Evolutionary conservation across 192 early-diverging fungal species (phyloP).

Genomic region (Backusella sp.): DNA sequence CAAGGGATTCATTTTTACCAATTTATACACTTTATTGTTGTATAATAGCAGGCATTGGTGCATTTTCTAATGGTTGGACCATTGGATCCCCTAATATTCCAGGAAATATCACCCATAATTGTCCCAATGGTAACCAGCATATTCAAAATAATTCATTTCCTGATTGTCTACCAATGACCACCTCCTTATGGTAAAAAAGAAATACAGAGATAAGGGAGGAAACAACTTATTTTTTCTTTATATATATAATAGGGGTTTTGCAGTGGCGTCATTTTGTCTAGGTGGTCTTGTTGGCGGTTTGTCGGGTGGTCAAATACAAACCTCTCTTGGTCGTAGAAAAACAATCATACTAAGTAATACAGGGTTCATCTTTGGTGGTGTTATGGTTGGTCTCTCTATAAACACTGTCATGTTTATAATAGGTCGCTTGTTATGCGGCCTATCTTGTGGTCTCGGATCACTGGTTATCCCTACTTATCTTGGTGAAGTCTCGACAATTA

Average conservation of each 20-base stretch:
- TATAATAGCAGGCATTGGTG: constrained; percentile 35
- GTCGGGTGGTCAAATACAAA: constrained; percentile 42
- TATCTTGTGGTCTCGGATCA: constrained; percentile 56
- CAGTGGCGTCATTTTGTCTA: constrained; percentile 42
- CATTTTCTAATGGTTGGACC: constrained; percentile 41
- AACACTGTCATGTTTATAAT: constrained; percentile 41
- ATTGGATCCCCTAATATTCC: constrained; percentile 48
- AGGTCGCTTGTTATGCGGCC: constrained; percentile 51
- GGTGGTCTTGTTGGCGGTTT: constrained; percentile 59
- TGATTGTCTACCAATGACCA: constrained; percentile 36
- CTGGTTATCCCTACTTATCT: constrained; percentile 56
- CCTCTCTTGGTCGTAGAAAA: constrained; percentile 29
- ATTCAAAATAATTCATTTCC: constrained; percentile 13
- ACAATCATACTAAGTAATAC: constrained; percentile 67
- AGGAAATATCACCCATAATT: constrained; percentile 31
- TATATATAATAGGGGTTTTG: constrained; percentile 36
- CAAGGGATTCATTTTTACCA: constrained; percentile 35
- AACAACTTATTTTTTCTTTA: not conserved
- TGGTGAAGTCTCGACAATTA: constrained; percentile 48
- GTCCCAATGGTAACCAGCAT: constrained; percentile 13
- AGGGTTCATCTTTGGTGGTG: constrained; percentile 60
- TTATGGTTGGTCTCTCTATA: constrained; percentile 61
- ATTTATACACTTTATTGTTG: constrained; percentile 42
- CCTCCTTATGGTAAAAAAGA: constrained; percentile 23
- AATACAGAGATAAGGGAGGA: not conserved